Evolutionary conservation across 192 early-diverging fungal genomes (phyloP).

Genomic region (Coemansia sp.): DNA sequence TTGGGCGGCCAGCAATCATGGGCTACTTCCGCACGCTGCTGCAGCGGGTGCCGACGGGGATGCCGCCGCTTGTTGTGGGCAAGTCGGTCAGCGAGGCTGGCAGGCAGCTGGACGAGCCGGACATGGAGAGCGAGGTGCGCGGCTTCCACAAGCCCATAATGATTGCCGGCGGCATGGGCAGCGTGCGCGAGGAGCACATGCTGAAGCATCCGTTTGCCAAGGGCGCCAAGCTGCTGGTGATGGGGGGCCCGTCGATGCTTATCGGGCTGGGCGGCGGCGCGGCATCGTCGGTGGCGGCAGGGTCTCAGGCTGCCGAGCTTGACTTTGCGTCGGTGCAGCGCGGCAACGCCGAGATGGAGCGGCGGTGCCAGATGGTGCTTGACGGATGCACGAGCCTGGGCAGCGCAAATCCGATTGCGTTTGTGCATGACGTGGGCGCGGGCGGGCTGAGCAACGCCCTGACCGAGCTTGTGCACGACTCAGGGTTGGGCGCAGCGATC

Average conservation of each 20-base stretch:
- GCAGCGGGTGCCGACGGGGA: slow-evolving; percentile 38
- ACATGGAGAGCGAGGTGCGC: slow-evolving; percentile 68
- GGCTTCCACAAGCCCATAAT: slow-evolving; percentile 99
- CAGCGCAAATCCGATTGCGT: slow-evolving; percentile 81
- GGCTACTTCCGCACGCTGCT: slow-evolving; percentile 98
- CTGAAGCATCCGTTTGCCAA: slow-evolving; percentile 84
- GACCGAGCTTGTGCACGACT: slow-evolving; percentile 97
- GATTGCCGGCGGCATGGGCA: slow-evolving; percentile 97
- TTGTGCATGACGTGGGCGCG: slow-evolving; percentile 98
- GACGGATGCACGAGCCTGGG: slow-evolving; percentile 89
- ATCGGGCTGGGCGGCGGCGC: slow-evolving; percentile 99
- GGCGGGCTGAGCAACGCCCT: slow-evolving; percentile 98
- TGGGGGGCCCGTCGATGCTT: slow-evolving; percentile 97
- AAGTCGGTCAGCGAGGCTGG: background rate
- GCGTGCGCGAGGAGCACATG: slow-evolving; percentile 86
- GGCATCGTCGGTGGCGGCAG: slow-evolving; percentile 92
- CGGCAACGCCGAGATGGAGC: slow-evolving; percentile 99
- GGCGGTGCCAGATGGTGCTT: slow-evolving; percentile 95
- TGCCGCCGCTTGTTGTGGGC: slow-evolving; percentile 8
- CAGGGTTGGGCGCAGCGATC: slow-evolving; percentile 86
- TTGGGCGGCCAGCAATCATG: slow-evolving; percentile 90
- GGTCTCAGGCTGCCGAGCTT: slow-evolving; percentile 82
- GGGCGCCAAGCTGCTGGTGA: slow-evolving; percentile 80
- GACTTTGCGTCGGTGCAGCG: slow-evolving; percentile 99
- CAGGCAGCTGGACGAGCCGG: slow-evolving; percentile 51